A percentile compares a stretch with the other conserved stretches of the same genome.
These are phyloP conservation scores for Rhodotorula sp. DNA, from an alignment of 1,284 basidiomycete species.

Conservation along the genomic window DNA sequence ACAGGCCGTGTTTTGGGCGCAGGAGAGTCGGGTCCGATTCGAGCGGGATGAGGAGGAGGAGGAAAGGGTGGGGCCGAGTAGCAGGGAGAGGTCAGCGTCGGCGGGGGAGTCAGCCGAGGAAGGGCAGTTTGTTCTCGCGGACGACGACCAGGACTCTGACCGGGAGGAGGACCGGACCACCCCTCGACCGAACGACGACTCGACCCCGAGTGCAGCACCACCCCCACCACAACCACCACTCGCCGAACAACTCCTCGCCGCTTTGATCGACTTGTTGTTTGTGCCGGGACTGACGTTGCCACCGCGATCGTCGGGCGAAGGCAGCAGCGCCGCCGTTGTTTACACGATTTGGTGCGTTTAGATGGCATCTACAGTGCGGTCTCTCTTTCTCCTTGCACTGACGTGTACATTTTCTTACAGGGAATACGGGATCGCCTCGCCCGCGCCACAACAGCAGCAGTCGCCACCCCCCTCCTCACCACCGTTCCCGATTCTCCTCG, in stretches of 20 bases:
- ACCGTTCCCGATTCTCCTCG: slow-evolving; percentile 1
- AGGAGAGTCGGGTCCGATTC: background rate
- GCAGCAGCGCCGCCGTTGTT: slow-evolving; percentile 68
- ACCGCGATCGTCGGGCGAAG: no score
- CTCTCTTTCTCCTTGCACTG: no score
- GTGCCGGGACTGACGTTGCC: slow-evolving; percentile 84
- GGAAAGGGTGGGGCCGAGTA: slow-evolving; percentile 6
- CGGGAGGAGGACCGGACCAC: slow-evolving; percentile 15
- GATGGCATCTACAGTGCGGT: no score
- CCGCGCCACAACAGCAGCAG: background rate
- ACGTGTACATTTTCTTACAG: no score
- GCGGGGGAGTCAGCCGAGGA: slow-evolving; percentile 40
- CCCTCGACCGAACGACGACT: no score
- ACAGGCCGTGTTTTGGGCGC: slow-evolving; percentile 64
- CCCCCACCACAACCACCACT: slow-evolving; percentile 59
- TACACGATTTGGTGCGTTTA: slow-evolving; percentile 74
- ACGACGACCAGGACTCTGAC: slow-evolving; percentile 58
- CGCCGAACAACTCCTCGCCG: slow-evolving; percentile 72
- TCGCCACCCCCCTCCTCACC: background rate
- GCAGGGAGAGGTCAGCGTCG: slow-evolving; percentile 1
- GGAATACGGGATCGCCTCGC: slow-evolving; percentile 27
- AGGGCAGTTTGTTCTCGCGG: slow-evolving; percentile 58
- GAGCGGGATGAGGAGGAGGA: background rate
- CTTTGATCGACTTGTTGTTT: slow-evolving; percentile 78
- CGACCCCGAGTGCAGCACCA: background rate